These are phyloP conservation scores for Russula ochroleuca DNA, from an alignment of 768 basidiomycete genomes.

Conservation along the genomic window DNA sequence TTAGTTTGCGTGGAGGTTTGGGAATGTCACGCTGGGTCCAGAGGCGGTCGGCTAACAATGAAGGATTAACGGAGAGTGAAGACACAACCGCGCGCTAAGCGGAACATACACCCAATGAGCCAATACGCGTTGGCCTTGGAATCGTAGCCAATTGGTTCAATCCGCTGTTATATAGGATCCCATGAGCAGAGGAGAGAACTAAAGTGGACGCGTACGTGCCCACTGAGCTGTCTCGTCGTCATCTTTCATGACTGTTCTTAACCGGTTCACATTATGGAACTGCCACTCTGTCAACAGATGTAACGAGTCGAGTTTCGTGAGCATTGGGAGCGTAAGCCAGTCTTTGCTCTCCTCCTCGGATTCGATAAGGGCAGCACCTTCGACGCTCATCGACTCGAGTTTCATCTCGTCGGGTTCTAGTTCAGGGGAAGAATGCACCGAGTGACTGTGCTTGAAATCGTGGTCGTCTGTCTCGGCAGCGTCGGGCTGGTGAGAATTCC, in stretches of 20 bases:
- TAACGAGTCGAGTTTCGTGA: constrained; percentile 68
- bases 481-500: neutral
- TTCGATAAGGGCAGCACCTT: constrained; percentile 14
- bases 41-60: constrained; percentile 62
- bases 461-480: neutral
- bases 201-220: constrained; percentile 44
- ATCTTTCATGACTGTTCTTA: constrained; percentile 68
- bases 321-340: constrained; percentile 70
- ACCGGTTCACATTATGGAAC: constrained; percentile 68
- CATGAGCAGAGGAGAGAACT: constrained; percentile 1
- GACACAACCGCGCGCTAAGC: neutral
- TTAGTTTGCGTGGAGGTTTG: constrained; percentile 40
- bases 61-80: constrained; percentile 1
- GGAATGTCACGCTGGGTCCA: constrained; percentile 79
- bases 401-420: constrained; percentile 11
- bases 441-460: neutral
- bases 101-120: constrained; percentile 68
- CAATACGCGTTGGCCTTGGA: constrained; percentile 75
- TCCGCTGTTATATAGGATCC: constrained; percentile 47
- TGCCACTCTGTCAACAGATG: constrained; percentile 80
- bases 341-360: constrained; percentile 45
- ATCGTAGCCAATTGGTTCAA: constrained; percentile 84
- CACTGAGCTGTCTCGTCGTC: constrained; percentile 76
- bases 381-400: constrained; percentile 12
- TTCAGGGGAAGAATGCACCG: neutral